Evolutionary conservation across 2,329 filamentous ascomycete species (phyloP), one percentile per base, ranked within the genome.

Genomic region (Drechslerella coelobrocha): DNA sequence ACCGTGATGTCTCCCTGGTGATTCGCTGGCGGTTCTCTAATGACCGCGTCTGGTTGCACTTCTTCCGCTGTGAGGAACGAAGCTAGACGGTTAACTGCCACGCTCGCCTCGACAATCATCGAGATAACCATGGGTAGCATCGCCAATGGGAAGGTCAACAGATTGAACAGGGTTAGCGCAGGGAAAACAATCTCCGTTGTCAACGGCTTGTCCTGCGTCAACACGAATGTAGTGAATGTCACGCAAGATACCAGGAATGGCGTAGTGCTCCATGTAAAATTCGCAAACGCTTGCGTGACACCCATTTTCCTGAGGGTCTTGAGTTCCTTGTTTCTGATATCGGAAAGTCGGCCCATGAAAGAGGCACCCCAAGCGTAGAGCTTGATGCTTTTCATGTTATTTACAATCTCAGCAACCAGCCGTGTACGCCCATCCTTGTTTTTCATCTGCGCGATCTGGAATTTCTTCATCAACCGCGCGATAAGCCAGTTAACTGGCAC

Each of bases 331-430:
- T 99, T 99, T 79, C 94, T 88, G 71, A 99, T 92, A 78, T 90
- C 90, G 80, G 94, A 97, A 68, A 99, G 86, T 80, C 96, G 96
- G 80, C 92, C 94, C 88, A 97, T 96, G 78, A 99, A 99, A 12
- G 94, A 93, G 27, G 88, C 89, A 29, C 92, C 93, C 94, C 94
- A 99, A 27, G 94, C 94, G 78, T 97, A 99, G 19, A 99, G 85
- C 81, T 99, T 99, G 82, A 99, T 94, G 78, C 92, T 96, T 83
- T 99, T 99, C 90, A 99, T 99, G 81, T 97, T 97, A 83, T 95
- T 97, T 77, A 99, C 83, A 74, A 99, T 99, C 79, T 99, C 94
- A 5, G 93, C 95, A 83, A 97, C 97, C 66, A 99, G 81, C 53
- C 93, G 87, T 50, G 92, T 96, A 77, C 94, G 87, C 39, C 92